Conservation (phyloP, 177 flowering plant genomes). For the Vitis hybrid region DNA sequence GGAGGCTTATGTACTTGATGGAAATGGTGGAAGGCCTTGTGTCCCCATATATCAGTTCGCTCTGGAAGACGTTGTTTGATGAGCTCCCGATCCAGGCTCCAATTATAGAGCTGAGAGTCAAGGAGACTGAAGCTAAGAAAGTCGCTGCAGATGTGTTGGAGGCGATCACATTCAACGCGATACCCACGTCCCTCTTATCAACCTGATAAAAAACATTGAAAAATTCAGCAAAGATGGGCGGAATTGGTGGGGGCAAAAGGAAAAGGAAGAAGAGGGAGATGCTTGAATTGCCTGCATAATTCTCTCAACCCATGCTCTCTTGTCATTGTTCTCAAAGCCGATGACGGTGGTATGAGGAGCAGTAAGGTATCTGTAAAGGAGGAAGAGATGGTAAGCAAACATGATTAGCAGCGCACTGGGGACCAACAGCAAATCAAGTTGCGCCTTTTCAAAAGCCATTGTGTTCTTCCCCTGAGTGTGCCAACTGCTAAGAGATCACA, state of each 20-base stretch:
- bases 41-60: constrained; percentile 45
- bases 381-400: constrained; percentile 51
- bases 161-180: constrained; percentile 31
- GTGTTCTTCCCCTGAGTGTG: neutral
- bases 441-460: constrained; percentile 37
- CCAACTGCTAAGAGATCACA: neutral
- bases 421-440: constrained; percentile 48
- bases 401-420: constrained; percentile 46
- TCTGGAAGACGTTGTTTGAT: constrained; percentile 26
- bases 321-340: constrained; percentile 54
- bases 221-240: neutral
- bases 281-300: constrained; percentile 36
- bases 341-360: constrained; percentile 50
- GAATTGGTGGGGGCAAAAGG: neutral
- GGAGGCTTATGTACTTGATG: constrained; percentile 55
- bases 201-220: constrained; percentile 18
- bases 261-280: neutral
- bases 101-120: constrained; percentile 50
- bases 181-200: constrained; percentile 20
- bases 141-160: constrained; percentile 47
- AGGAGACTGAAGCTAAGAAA: constrained; percentile 42
- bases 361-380: constrained; percentile 41
- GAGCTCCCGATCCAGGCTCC: constrained; percentile 49
- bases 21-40: constrained; percentile 43
- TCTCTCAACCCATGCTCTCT: constrained; percentile 47